These are phyloP conservation scores for Kodamaea restingae DNA, from an alignment of 805 yeast species.

Conservation along the genomic window DNA sequence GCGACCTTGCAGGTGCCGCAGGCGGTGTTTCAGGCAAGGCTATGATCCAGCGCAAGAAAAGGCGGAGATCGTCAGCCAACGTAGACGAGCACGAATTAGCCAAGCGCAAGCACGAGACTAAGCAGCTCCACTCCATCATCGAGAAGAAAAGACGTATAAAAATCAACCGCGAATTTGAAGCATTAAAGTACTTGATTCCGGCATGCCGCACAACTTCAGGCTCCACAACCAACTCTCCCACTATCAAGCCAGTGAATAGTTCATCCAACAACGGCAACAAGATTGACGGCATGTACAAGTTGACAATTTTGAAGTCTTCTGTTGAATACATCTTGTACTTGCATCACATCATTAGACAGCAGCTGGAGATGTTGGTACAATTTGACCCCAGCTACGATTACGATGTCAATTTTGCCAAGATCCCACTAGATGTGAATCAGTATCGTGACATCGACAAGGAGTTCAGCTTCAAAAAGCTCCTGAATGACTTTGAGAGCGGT, in stretches of 20 bases:
- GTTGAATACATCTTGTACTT: constrained; percentile 75
- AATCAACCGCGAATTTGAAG: constrained; percentile 80
- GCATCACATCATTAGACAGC: constrained; percentile 53
- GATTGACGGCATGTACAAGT: constrained; percentile 69
- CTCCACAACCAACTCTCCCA: constrained; percentile 15
- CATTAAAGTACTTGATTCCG: constrained; percentile 71
- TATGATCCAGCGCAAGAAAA: constrained; percentile 25
- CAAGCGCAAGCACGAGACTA: constrained; percentile 39
- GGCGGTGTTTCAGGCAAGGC: constrained; percentile 2
- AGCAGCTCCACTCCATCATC: constrained; percentile 63
- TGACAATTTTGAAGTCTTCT: constrained; percentile 76
- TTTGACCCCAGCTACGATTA: constrained; percentile 19
- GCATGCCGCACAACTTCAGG: constrained; percentile 58
- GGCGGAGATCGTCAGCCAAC: constrained; percentile 37
- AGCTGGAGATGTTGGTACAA: constrained; percentile 40
- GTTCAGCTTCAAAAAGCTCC: constrained; percentile 42
- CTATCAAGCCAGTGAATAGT: constrained; percentile 16
- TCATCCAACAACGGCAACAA: constrained; percentile 29
- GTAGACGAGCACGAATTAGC: constrained; percentile 40
- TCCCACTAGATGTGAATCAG: constrained; percentile 55
- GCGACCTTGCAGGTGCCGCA: constrained; percentile 4
- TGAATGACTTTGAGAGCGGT: constrained; percentile 11
- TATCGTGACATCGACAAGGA: constrained; percentile 59
- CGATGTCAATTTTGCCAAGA: constrained; percentile 46
- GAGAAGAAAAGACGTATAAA: constrained; percentile 75